phyloP scores from a whole-genome alignment of 2,329 filamentous ascomycete genomes.

The Aspergillus pseudoglaucus region DNA sequence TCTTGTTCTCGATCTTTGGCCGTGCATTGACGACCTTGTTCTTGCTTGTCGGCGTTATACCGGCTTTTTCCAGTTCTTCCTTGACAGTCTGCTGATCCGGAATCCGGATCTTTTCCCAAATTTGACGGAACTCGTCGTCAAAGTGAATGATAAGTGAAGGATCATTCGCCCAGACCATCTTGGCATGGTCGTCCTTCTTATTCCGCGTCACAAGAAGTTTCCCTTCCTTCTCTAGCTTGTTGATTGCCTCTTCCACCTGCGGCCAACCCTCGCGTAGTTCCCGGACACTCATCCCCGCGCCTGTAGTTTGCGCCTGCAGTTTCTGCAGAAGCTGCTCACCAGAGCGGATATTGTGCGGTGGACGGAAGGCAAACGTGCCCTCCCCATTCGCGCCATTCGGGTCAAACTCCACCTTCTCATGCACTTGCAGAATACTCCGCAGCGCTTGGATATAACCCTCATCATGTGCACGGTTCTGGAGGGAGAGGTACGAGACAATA shows the following conservation, averaged over 20 bases:
- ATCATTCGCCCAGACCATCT: conserved; percentile 85
- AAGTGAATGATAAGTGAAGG: conserved; percentile 67
- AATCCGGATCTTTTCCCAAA: conserved; percentile 76
- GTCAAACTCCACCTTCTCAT: conserved; percentile 56
- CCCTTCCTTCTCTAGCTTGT: conserved; percentile 68
- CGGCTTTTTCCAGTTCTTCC: conserved; percentile 66
- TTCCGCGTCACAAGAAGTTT: conserved; percentile 79
- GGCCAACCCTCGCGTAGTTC: conserved; percentile 96
- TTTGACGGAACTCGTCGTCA: conserved; percentile 72
- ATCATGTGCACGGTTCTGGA: conserved; percentile 56
- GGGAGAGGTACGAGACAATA: conserved; percentile 72
- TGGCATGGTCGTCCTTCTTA: conserved; percentile 83
- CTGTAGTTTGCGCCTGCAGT: conserved; percentile 74
- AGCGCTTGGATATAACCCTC: conserved; percentile 56
- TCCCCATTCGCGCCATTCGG: conserved; percentile 56
- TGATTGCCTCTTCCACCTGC: conserved; percentile 71
- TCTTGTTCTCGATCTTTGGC: conserved; percentile 56
- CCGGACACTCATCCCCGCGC: conserved; percentile 73
- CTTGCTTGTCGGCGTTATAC: conserved; percentile 78
- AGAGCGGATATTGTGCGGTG: conserved; percentile 74
- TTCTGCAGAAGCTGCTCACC: conserved; percentile 71
- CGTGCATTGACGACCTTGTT: conserved; percentile 59
- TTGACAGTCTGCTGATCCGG: conserved; percentile 72
- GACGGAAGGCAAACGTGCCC: conserved; percentile 75
- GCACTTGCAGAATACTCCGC: conserved; percentile 60